These are phyloP conservation scores for Mycena amicta DNA, from an alignment of 768 basidiomycete species.

Conservation along the genomic window DNA sequence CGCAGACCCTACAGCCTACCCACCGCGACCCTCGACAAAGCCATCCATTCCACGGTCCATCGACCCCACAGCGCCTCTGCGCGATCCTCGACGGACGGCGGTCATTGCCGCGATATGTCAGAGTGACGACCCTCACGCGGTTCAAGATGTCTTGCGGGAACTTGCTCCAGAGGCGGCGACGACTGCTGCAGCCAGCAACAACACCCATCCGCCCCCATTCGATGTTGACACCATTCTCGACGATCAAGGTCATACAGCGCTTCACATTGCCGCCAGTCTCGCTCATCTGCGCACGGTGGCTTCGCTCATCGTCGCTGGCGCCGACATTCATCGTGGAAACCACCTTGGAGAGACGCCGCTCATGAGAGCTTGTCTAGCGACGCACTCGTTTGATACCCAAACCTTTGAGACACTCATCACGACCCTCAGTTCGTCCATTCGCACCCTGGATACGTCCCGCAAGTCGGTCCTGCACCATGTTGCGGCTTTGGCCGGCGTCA, in stretches of 20 bases:
- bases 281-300: conserved; percentile 69
- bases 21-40: conserved; percentile 69
- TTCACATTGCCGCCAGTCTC: conserved; percentile 91
- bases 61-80: conserved; percentile 56
- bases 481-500: conserved; percentile 87
- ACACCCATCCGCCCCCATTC: conserved; percentile 28
- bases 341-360: conserved; percentile 93
- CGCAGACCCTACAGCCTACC: conserved; percentile 46
- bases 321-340: conserved; percentile 91
- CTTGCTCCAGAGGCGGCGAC: conserved; percentile 49
- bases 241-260: conserved; percentile 90
- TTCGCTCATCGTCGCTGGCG: conserved; percentile 73
- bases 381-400: conserved; percentile 80
- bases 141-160: conserved; percentile 69
- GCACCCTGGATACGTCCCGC: conserved; percentile 84
- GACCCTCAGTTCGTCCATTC: conserved; percentile 71
- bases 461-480: conserved; percentile 92
- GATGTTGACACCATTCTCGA: conserved; percentile 89
- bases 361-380: conserved; percentile 88
- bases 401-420: conserved; percentile 69
- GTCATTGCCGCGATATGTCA: conserved; percentile 69
- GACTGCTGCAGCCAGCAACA: conserved; percentile 30
- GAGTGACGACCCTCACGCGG: conserved; percentile 63
- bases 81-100: conserved; percentile 59
- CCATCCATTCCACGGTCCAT: conserved; percentile 53